These are phyloP conservation scores for Scytalidium lignicola DNA, from an alignment of 2,329 filamentous ascomycete species.

Conservation along the genomic window DNA sequence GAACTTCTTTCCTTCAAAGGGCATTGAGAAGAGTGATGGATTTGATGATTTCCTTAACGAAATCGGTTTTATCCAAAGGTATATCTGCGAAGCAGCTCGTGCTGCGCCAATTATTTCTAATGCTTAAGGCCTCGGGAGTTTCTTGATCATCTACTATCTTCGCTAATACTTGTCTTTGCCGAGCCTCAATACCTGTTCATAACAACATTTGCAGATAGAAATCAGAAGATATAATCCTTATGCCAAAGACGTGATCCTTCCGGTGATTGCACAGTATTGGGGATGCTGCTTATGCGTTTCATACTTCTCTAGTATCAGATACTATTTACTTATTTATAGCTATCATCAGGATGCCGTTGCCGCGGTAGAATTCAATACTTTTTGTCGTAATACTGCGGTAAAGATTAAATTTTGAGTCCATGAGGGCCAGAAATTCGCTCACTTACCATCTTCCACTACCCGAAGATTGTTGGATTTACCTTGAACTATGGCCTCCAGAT, in stretches of 20 bases:
- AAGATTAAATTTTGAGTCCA: neutral
- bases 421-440: conserved; percentile 3
- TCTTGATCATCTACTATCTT: too few species aligned
- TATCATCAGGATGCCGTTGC: conserved; percentile 26
- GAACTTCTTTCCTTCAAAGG: conserved; percentile 16
- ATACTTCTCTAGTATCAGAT: too few species aligned
- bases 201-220: too few species aligned
- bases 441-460: conserved; percentile 79
- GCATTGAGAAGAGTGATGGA: conserved; percentile 7
- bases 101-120: neutral
- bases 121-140: too few species aligned
- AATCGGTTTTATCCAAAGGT: conserved; percentile 12
- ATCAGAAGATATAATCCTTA: too few species aligned
- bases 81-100: conserved; percentile 1
- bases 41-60: conserved; percentile 16
- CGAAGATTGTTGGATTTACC: conserved; percentile 80
- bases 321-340: neutral
- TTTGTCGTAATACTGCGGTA: conserved; percentile 42
- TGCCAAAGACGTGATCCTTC: too few species aligned
- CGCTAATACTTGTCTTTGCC: too few species aligned
- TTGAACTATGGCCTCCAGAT: conserved; percentile 63
- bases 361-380: conserved; percentile 41
- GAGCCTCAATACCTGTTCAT: too few species aligned
- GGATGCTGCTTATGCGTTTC: neutral
- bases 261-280: too few species aligned